These are phyloP conservation scores for Melaleuca quinquenervia DNA, from an alignment of 345 rosid species.

Conservation along the genomic window DNA sequence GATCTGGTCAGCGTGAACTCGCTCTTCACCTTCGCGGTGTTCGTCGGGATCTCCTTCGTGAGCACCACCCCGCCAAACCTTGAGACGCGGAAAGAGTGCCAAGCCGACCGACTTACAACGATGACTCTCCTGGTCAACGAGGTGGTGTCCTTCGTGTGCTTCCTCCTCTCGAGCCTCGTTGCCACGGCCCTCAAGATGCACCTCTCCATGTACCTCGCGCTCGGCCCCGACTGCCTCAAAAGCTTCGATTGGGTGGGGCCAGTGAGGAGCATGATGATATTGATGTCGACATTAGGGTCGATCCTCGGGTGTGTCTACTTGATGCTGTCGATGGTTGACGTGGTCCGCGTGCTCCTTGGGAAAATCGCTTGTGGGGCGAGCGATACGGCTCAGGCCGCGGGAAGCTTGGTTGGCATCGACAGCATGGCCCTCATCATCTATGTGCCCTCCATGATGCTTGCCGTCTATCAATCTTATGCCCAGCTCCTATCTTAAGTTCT, in stretches of 20 bases:
- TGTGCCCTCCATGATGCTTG: background rate
- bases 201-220: background rate
- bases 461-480: background rate
- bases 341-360: slow-evolving; percentile 22
- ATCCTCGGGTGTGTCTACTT: slow-evolving; percentile 7
- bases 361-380: slow-evolving; percentile 4
- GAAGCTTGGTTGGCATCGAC: slow-evolving; percentile 6
- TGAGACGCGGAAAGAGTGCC: background rate
- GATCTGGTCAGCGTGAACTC: slow-evolving; percentile 27
- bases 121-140: slow-evolving; percentile 10
- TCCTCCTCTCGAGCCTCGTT: slow-evolving; percentile 15
- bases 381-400: background rate
- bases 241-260: no score
- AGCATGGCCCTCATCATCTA: slow-evolving; percentile 6
- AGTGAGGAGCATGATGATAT: background rate
- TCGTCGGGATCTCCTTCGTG: slow-evolving; percentile 20
- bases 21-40: slow-evolving; percentile 27
- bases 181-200: background rate
- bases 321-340: slow-evolving; percentile 13
- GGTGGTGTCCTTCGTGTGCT: slow-evolving; percentile 16
- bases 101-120: background rate
- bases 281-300: slow-evolving; percentile 5
- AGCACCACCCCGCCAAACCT: background rate
- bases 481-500: background rate
- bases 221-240: background rate